These are phyloP conservation scores for Neodidymelliopsis sp. DNA, from an alignment of 2,329 filamentous ascomycete species.

Conservation along the genomic window DNA sequence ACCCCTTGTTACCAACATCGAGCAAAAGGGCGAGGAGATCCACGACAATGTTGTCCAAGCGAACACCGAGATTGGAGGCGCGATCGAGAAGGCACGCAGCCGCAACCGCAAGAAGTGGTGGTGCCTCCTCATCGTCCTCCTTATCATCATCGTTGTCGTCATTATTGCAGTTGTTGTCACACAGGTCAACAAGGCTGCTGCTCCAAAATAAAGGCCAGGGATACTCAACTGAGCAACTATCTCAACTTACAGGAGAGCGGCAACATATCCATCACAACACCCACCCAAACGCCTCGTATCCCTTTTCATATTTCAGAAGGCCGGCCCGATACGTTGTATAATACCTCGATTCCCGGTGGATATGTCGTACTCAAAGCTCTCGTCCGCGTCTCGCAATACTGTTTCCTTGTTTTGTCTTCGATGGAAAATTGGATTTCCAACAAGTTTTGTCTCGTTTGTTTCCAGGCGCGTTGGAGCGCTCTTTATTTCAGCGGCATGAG, in stretches of 20 bases:
- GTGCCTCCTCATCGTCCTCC: slow-evolving; percentile 75
- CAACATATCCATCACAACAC: slow-evolving; percentile 10
- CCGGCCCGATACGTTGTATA: slow-evolving; percentile 24
- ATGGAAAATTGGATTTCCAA: slow-evolving; percentile 1
- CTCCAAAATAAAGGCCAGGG: too few species aligned
- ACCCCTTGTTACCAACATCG: slow-evolving; percentile 78
- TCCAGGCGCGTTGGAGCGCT: slow-evolving; percentile 1
- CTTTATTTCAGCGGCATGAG: slow-evolving; percentile 7
- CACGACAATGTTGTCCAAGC: slow-evolving; percentile 84
- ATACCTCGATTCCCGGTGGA: slow-evolving; percentile 24
- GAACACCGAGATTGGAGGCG: slow-evolving; percentile 82
- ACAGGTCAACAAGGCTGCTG: slow-evolving; percentile 33
- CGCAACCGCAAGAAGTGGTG: slow-evolving; percentile 93
- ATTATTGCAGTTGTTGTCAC: slow-evolving; percentile 50
- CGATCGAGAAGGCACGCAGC: slow-evolving; percentile 76
- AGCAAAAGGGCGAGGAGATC: slow-evolving; percentile 85
- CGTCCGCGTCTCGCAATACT: neutral
- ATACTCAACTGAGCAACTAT: too few species aligned
- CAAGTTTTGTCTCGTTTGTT: slow-evolving; percentile 8
- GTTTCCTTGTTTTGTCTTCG: slow-evolving; percentile 8
- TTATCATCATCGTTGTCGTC: slow-evolving; percentile 49
- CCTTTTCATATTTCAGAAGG: slow-evolving; percentile 21
- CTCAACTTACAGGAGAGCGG: too few species aligned
- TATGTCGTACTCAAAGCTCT: slow-evolving; percentile 8
- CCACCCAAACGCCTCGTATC: slow-evolving; percentile 15